Evolutionary conservation across 495 filamentous ascomycete genomes (phyloP).

Genomic region (Oidiodendron maius): DNA sequence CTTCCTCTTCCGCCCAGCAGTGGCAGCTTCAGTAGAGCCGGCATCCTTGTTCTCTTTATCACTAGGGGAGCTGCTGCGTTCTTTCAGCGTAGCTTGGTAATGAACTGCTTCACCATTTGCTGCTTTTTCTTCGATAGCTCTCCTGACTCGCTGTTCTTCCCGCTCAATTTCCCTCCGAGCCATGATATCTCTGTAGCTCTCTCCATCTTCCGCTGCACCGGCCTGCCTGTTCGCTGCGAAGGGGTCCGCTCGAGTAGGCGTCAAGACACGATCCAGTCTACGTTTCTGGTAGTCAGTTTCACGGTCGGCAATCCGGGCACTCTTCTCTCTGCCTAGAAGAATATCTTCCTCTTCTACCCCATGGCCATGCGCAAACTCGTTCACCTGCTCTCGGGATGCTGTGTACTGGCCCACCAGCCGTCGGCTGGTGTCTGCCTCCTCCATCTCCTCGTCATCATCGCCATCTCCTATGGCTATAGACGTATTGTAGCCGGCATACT

Average conservation of each 20-base stretch:
- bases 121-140: constrained; percentile 72
- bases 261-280: constrained; percentile 78
- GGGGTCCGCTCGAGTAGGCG: constrained; percentile 82
- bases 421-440: constrained; percentile 63
- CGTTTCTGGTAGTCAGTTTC: constrained; percentile 99
- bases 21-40: constrained; percentile 58
- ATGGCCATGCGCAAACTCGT: constrained; percentile 83
- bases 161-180: constrained; percentile 82
- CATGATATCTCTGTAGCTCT: constrained; percentile 89
- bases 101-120: constrained; percentile 55
- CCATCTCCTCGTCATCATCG: constrained; percentile 83
- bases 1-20: constrained; percentile 73
- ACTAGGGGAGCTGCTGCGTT: constrained; percentile 38
- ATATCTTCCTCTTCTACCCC: constrained; percentile 91
- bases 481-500: constrained; percentile 85
- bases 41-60: constrained; percentile 69
- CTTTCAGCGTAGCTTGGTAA: constrained; percentile 65
- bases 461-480: constrained; percentile 78
- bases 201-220: constrained; percentile 53
- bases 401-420: constrained; percentile 96
- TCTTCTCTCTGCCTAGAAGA: constrained; percentile 78
- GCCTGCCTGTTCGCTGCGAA: constrained; percentile 73
- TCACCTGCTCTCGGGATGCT: constrained; percentile 81
- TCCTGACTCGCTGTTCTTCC: constrained; percentile 85
- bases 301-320: constrained; percentile 80